Base-by-base conservation (phyloP, 768 basidiomycete genomes). In the Termitomyces sp. region DNA sequence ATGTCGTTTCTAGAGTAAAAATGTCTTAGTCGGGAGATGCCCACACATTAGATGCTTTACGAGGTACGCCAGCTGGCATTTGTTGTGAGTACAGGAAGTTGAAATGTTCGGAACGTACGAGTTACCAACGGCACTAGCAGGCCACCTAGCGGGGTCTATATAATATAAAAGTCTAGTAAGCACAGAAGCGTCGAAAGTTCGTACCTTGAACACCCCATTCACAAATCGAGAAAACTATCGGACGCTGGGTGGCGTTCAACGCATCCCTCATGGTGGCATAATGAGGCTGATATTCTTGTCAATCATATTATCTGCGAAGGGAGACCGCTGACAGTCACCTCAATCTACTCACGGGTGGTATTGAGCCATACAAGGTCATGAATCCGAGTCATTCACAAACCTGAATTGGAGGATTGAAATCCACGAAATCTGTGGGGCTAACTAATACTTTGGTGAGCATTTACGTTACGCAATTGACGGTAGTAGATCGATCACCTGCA, bases 191-290 rank as follows among this genome's bases (percentile, higher is more conserved):
- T 4, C 13, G 7, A 0, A n/a, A 5, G 10, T 49, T 8, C 20
- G 18, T 30, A 72, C 72, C 71, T 69, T 80, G 80, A 27, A 79
- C 75, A 33, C 81, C 81, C 71, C 74, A 74, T 56, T 74, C 78
- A 46, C 82, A 82, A n/a, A 82, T 73, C 8, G 80, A 79, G 59
- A 78, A 84, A 2, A 81, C 71, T 43, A 83, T 75, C 14, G 78
- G 79, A 14, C 79, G 75, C 8, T 70, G 71, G 2, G 78, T 79
- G 8, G 73, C 73, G 45, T 67, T 68, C 33, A 82, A 65, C 1
- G 80, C 81, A 59, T 80, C 70, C 53, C 74, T 67, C 81, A 82
- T 82, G 7, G 78, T 68, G 12, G 60, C 64, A 59, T 74, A 81
- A 63, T 79, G 78, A 30, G 74, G 63, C 77, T 78, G 53, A 20